phyloP scores from a whole-genome alignment of 495 filamentous ascomycete species.

The Opeltia flavorubescens region DNA sequence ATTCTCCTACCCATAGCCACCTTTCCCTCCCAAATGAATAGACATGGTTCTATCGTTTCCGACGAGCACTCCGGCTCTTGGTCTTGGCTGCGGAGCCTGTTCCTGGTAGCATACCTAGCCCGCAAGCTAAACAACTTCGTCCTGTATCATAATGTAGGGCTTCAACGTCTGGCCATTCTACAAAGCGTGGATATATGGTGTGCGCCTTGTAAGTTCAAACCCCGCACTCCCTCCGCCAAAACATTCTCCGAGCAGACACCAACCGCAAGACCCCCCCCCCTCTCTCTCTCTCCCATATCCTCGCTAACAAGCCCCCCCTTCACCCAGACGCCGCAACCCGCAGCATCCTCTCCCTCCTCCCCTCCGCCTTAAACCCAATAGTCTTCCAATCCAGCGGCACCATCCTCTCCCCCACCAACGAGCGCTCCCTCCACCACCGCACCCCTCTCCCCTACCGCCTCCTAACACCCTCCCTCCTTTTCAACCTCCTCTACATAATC shows the following conservation, averaged over 20 bases:
- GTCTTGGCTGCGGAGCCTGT: background rate
- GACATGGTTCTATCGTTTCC: background rate
- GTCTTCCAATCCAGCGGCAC: conserved; percentile 7
- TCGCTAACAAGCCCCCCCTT: background rate
- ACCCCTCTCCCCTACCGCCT: background rate
- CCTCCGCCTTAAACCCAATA: background rate
- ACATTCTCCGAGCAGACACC: too few species aligned
- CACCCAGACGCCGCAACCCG: conserved; percentile 6
- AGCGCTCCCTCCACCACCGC: conserved; percentile 3
- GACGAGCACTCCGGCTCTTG: background rate
- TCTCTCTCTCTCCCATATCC: background rate
- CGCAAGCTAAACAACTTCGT: background rate
- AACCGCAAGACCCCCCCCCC: background rate
- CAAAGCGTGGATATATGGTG: conserved; percentile 5
- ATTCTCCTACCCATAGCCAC: conserved; percentile 1
- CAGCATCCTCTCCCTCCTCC: conserved; percentile 4
- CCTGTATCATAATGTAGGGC: conserved; percentile 4
- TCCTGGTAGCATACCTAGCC: background rate
- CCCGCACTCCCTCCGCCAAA: background rate
- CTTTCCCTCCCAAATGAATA: background rate
- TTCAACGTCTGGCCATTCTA: conserved; percentile 2
- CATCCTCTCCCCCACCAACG: background rate
- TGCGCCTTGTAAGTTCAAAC: conserved; percentile 5
- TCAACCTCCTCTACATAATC: conserved; percentile 3
- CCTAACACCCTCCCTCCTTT: background rate